Evolutionary conservation across 345 rosid species (phyloP).

Genomic region (Nephelium lappaceum): DNA sequence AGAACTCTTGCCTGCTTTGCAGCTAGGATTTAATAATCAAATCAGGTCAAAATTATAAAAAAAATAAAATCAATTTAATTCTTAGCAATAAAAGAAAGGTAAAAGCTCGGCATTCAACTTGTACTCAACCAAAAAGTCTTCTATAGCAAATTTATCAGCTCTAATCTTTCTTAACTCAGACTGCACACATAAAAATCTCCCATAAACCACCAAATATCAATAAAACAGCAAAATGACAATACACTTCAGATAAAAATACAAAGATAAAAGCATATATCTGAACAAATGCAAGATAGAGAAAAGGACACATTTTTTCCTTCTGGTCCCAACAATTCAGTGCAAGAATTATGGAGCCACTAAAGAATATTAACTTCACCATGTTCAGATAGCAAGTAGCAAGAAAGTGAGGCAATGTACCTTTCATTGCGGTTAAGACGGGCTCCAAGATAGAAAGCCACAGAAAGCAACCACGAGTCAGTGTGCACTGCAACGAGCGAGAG

Average conservation of each 20-base stretch:
- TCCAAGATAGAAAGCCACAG: slow-evolving; percentile 94
- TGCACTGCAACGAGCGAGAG: slow-evolving; percentile 92
- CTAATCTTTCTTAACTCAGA: not conserved
- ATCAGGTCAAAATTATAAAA: not conserved
- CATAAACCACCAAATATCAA: not conserved
- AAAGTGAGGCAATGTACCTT: slow-evolving; percentile 48
- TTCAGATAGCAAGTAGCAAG: not conserved
- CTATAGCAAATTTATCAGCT: not conserved
- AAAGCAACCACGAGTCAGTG: slow-evolving; percentile 97
- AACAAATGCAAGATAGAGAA: not conserved
- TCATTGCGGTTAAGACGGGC: slow-evolving; percentile 91
- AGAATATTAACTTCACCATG: not conserved
- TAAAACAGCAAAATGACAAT: not conserved
- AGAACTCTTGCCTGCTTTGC: not conserved
- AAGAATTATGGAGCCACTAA: not conserved
- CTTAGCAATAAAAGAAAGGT: not conserved
- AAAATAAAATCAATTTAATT: not conserved
- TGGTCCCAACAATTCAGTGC: not conserved
- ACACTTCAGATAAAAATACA: not conserved
- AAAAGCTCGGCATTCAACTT: not conserved
- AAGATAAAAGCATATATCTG: not conserved
- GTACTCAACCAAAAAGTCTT: not conserved
- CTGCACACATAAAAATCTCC: not conserved
- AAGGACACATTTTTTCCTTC: not conserved
- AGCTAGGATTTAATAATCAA: not conserved